Evolutionary conservation across 768 basidiomycete species (phyloP), one percentile per base, ranked within the genome.

Genomic region (Amanita rimosa): DNA sequence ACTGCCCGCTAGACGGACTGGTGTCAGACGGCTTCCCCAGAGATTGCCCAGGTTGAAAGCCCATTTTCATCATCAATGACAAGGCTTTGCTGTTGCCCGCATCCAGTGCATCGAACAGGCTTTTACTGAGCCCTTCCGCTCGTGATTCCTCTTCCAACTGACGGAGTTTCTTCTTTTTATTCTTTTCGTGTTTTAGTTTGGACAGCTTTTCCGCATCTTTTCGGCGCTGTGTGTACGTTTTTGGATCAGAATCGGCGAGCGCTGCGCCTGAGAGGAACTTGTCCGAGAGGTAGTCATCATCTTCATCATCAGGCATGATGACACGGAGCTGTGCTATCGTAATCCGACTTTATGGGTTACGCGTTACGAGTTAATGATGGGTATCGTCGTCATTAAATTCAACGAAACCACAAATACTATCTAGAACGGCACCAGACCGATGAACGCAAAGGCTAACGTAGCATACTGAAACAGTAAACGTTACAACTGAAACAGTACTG

Each of bases 61-160:
- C 90, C 90, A 92, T 92, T 67, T 86, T 91, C 75, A 85, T 79
- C 90, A 93, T 93, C 70, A 93, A 91, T 13, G 77, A 74, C 47
- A 92, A 67, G 6, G 89, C 90, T 61, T 90, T 92, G 68, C 77
- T 90, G 37, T 26, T 46, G 2, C 74, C 83, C 60, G 75, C 72
- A 19, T 83, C 85, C 22, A 27, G 45, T 37, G 78, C 72, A 57
- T 87, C 83, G 56, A 93, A 90, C 17, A 92, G 76, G 64, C 83
- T 89, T 64, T 74, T 88, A 62, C 70, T 74, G 53, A 91, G 74
- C 17, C 84, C 89, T 56, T 87, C 85, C 60, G 85, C 78, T 41
- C 85, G 72, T 16, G 87, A 68, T 57, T 88, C 87, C 16, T 79
- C 64, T 62, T 90, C 88, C 44, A 73, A 78, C 61, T 89, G 76